phyloP scores from a whole-genome alignment of 306 rosid species.

The Oemleria cerasiformis region DNA sequence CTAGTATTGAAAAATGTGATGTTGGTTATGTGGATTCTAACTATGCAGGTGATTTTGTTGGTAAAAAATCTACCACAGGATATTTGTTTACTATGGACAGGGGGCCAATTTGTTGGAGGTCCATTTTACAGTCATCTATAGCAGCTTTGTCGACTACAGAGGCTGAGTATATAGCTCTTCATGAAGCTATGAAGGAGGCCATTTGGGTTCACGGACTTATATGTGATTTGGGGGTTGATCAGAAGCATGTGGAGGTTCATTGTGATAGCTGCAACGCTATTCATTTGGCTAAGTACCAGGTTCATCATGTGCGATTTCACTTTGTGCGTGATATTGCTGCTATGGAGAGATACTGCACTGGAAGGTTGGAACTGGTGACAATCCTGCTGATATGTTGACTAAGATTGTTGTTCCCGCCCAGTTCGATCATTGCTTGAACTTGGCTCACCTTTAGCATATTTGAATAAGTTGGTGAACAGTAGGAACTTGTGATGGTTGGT shows the following conservation, averaged over 20 bases:
- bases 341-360: too few species aligned
- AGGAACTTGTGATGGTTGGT: too few species aligned
- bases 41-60: neutral
- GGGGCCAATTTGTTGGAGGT: too few species aligned
- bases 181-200: neutral
- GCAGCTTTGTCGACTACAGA: neutral
- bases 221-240: neutral
- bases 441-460: too few species aligned
- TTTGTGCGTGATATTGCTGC: too few species aligned
- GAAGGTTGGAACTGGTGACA: too few species aligned
- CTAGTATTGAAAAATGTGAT: neutral
- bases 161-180: neutral
- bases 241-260: neutral
- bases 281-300: neutral
- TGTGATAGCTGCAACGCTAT: constrained; percentile 7
- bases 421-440: too few species aligned
- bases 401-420: too few species aligned
- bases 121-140: neutral
- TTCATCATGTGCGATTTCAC: too few species aligned
- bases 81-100: neutral
- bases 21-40: neutral
- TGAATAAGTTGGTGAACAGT: too few species aligned
- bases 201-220: neutral
- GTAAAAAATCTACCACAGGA: neutral
- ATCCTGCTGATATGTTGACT: too few species aligned